Base-by-base conservation (phyloP, 805 yeast species). In the Candida verbasci region DNA sequence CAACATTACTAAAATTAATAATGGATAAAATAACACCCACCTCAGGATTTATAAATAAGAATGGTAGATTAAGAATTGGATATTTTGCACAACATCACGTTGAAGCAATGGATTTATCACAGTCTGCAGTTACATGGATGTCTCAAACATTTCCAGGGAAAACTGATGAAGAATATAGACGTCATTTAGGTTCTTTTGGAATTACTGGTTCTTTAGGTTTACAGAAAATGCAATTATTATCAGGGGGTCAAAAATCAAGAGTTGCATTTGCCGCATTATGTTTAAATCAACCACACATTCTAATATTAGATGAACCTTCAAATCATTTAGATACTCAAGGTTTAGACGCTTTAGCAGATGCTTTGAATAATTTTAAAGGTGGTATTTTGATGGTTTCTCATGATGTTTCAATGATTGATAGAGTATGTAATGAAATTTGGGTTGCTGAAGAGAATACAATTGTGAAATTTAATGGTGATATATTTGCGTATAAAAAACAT, bases 81-180 rank as follows among this genome's bases (percentile, higher is more conserved):
- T 93, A 93, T 60, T 93, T 93, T 66, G 97, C 98, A 11, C 98
- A 93, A 68, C 97, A 93, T 59, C 98, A 93, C 53, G 95, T 93
- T 47, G 98, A 93, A 52, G 82, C 89, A n/a, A 86, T 93, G 96
- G 97, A 93, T 55, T 67, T 89, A 48, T 72, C 61, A 11, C 64
- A 78, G 29, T 83, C 86, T 39, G 97, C 98, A 0, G 96, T 93
- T 8, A 81, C 86, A 33, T 93, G 98, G 97, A 76, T 93, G 86
- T 81, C 95, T 7, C 69, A 75, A 42, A 77, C 82, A 4, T 87
- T 72, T 69, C 98, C 97, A 2, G 97, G 97, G 39, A 87, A 82
- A 59, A 78, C 88, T 2, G 97, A 88, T 54, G 97, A 93, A 64
- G 97, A 93, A 60, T 91, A 91, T 59, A 82, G 98, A 70, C 82